Percentiles rank a stretch among this genome's conserved stretches.
These are phyloP conservation scores for Senna tora DNA, from an alignment of 306 rosid genomes.

Conservation along the genomic window DNA sequence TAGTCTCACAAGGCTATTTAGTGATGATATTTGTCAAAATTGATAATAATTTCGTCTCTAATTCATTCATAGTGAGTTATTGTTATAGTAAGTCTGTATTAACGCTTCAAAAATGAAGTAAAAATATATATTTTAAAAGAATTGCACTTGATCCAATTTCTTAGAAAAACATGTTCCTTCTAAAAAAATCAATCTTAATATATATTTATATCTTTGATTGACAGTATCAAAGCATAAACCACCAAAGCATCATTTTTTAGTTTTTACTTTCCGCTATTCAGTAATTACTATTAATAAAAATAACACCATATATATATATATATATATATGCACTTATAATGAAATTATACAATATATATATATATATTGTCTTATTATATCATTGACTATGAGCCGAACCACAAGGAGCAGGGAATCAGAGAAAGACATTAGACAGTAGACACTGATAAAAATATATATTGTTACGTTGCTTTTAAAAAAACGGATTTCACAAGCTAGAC, in stretches of 20 bases:
- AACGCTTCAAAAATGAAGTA: no score
- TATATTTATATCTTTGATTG: neutral
- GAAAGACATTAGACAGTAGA: neutral
- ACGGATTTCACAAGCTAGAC: neutral
- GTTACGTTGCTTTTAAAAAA: no score
- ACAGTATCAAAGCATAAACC: neutral
- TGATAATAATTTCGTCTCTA: no score
- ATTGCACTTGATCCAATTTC: no score
- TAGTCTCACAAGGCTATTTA: no score
- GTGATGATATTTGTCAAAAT: no score
- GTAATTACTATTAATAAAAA: neutral
- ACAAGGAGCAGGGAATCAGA: no score
- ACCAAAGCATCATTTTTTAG: neutral
- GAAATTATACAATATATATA: neutral
- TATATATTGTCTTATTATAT: neutral
- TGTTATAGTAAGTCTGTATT: no score
- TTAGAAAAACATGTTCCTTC: neutral
- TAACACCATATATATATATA: neutral
- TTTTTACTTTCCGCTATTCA: no score
- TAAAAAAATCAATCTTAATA: no score
- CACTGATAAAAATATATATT: neutral
- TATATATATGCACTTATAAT: neutral
- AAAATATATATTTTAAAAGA: no score
- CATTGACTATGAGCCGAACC: neutral
- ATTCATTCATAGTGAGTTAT: no score